These are phyloP conservation scores for Apostasia shenzhenica DNA, from an alignment of 106 monocot species.

Conservation along the genomic window DNA sequence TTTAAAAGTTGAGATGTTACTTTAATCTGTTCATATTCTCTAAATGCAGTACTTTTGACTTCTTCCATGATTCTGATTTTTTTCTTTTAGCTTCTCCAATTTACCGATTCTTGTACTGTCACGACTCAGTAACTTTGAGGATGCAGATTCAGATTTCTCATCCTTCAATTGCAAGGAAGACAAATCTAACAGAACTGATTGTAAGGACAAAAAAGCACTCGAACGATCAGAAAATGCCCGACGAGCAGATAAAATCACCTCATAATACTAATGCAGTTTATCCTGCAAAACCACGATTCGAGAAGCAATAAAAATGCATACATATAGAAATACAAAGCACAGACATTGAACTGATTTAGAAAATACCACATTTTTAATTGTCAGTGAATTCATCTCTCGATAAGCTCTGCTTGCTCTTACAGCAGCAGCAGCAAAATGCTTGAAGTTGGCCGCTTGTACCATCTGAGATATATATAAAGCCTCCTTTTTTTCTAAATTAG, in stretches of 20 bases:
- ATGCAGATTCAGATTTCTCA: conserved; percentile 73
- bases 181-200: conserved; percentile 70
- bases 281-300: conserved; percentile 36
- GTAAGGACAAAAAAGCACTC: conserved; percentile 67
- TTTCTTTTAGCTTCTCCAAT: conserved; percentile 72
- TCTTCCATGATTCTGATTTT: conserved; percentile 69
- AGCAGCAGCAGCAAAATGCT: conserved; percentile 59
- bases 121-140: conserved; percentile 54
- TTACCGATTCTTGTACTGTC: conserved; percentile 57
- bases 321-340: background rate
- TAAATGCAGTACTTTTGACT: conserved; percentile 62
- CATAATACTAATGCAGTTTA: conserved; percentile 83
- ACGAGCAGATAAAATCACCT: conserved; percentile 73
- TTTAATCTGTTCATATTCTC: conserved; percentile 88
- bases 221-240: conserved; percentile 82
- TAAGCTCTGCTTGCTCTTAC: conserved; percentile 80
- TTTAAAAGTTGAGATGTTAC: conserved; percentile 16
- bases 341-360: background rate
- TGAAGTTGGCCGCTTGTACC: conserved; percentile 52
- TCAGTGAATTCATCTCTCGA: conserved; percentile 60
- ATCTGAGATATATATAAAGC: conserved; percentile 56
- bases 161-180: conserved; percentile 63
- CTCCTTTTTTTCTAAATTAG: conserved; percentile 84
- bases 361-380: conserved; percentile 67
- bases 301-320: background rate